phyloP scores from a whole-genome alignment of 179 eudicot genomes.

The Spinacia oleracea region DNA sequence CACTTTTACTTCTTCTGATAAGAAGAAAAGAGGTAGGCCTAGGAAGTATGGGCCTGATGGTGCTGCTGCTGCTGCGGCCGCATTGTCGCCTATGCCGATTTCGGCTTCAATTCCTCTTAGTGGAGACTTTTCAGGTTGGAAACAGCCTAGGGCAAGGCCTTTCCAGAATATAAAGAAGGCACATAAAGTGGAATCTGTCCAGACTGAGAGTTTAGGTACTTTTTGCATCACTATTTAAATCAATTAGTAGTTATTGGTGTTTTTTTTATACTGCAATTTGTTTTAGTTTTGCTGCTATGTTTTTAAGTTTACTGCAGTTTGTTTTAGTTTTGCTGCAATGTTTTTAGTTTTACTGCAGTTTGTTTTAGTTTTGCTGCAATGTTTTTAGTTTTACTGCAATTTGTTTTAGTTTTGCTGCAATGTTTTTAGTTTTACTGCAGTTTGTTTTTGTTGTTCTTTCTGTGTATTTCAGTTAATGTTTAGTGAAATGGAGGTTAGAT shows the following conservation, averaged over 20 bases:
- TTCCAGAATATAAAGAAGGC: conserved; percentile 57
- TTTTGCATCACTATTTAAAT: neutral
- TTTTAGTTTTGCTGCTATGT: no score
- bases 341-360: neutral
- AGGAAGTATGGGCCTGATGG: conserved; percentile 88
- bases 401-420: neutral
- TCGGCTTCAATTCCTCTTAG: conserved; percentile 85
- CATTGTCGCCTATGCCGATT: conserved; percentile 91
- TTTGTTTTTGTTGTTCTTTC: conserved; percentile 1
- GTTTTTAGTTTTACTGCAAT: conserved; percentile 11
- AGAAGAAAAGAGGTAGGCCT: conserved; percentile 90
- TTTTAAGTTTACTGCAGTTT: neutral
- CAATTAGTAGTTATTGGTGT: neutral
- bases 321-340: no score
- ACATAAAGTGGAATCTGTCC: conserved; percentile 55
- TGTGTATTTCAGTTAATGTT: conserved; percentile 8
- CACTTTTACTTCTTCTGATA: conserved; percentile 26
- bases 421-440: neutral
- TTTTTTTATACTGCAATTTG: no score
- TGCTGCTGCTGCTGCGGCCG: conserved; percentile 32
- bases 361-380: neutral
- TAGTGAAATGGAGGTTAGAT: conserved; percentile 3
- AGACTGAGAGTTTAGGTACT: conserved; percentile 62
- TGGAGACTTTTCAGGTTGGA: conserved; percentile 72
- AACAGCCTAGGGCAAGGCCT: conserved; percentile 50